Evolutionary conservation across 352 stramenopile species (phyloP).

Genomic region (Globisporangium emineosum): DNA sequence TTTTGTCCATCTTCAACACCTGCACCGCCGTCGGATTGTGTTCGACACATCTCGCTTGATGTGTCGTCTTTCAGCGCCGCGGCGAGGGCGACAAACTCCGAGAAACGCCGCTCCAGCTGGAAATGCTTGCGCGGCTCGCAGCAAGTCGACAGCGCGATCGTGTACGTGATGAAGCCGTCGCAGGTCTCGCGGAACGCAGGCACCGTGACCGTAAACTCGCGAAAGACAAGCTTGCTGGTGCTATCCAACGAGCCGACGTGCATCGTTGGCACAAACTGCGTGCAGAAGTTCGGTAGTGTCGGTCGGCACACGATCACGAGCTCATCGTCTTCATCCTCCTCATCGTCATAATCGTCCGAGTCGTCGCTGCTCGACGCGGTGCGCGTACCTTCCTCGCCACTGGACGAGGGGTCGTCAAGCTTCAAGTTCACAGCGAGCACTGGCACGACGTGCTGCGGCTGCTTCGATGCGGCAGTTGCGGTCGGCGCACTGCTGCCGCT

Average conservation of each 20-base stretch:
- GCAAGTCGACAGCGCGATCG: constrained; percentile 38
- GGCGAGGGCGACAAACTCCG: constrained; percentile 71
- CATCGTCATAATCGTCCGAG: constrained; percentile 3
- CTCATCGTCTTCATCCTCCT: constrained; percentile 43
- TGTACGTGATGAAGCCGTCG: constrained; percentile 69
- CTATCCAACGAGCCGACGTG: neutral
- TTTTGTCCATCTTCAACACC: neutral
- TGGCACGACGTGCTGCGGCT: constrained; percentile 1
- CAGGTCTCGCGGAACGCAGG: constrained; percentile 60
- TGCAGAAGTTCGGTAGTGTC: constrained; percentile 60
- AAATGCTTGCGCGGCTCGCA: constrained; percentile 41
- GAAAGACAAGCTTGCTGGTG: constrained; percentile 18
- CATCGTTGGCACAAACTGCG: constrained; percentile 35
- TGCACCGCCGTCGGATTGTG: constrained; percentile 4
- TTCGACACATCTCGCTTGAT: neutral
- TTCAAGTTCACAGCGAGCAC: constrained; percentile 15
- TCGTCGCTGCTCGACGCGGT: constrained; percentile 5
- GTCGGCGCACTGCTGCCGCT: constrained; percentile 10
- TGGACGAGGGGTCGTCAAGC: constrained; percentile 10
- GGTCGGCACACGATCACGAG: constrained; percentile 66
- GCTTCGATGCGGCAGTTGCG: neutral
- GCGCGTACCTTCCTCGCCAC: neutral
- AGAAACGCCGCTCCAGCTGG: constrained; percentile 66
- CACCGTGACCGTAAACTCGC: constrained; percentile 51
- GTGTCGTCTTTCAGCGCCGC: constrained; percentile 27